A percentile compares a stretch with the other conserved stretches of the same genome.
phyloP scores from a whole-genome alignment of 108 stramenopile genomes.

The Schizochytrium sp. region DNA sequence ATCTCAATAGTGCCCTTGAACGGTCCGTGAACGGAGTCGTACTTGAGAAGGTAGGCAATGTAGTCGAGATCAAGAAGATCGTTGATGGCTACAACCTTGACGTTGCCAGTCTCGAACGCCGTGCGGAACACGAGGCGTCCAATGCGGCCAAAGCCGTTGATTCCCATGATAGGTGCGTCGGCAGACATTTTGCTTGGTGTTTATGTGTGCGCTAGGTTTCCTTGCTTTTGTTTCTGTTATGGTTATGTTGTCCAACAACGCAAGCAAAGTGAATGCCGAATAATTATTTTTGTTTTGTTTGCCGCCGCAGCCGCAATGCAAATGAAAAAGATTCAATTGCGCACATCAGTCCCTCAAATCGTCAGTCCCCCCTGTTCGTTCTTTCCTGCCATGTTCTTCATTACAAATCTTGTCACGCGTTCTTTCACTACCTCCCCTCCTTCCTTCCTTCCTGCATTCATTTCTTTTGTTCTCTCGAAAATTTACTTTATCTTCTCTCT shows the following conservation, averaged over 20 bases:
- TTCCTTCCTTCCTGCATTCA: too few relatives aligned
- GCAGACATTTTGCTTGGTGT: constrained; percentile 40
- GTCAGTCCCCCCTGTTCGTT: neutral
- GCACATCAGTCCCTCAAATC: neutral
- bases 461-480: too few relatives aligned
- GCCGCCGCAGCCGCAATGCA: too few relatives aligned
- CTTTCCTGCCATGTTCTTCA: neutral
- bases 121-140: constrained; percentile 97
- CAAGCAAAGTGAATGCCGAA: neutral
- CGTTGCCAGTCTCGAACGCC: constrained; percentile 86
- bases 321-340: too few relatives aligned
- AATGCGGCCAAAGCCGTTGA: constrained; percentile 98
- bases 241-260: neutral
- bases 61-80: constrained; percentile 68
- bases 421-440: too few relatives aligned
- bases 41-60: constrained; percentile 96
- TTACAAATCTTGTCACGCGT: too few relatives aligned
- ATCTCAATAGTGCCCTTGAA: constrained; percentile 95
- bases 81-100: constrained; percentile 96
- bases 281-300: neutral
- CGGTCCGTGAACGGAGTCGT: constrained; percentile 99
- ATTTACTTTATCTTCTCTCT: too few relatives aligned
- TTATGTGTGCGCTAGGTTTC: neutral
- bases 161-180: constrained; percentile 78
- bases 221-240: neutral